These are phyloP conservation scores for Xerocomellus intermedius DNA, from an alignment of 768 basidiomycete species.

Conservation along the genomic window DNA sequence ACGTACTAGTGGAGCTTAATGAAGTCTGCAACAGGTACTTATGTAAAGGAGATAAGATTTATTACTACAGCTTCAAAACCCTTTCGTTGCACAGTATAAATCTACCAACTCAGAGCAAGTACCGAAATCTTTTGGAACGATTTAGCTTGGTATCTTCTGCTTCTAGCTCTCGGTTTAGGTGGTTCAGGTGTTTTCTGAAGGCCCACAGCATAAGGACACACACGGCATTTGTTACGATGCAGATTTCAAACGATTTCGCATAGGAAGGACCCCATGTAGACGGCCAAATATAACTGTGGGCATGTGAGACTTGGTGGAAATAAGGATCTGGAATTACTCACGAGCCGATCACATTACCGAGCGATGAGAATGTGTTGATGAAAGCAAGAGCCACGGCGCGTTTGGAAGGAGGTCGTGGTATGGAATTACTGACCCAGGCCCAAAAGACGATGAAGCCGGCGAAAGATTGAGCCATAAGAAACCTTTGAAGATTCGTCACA, in stretches of 20 bases:
- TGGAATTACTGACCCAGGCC: conserved; percentile 52
- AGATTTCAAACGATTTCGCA: conserved; percentile 67
- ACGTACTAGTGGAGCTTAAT: not conserved
- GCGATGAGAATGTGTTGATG: conserved; percentile 77
- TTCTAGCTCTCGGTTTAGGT: conserved; percentile 41
- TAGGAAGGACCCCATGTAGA: conserved; percentile 70
- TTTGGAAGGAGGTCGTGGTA: conserved; percentile 83
- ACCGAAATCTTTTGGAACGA: conserved; percentile 41
- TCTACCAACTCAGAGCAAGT: conserved; percentile 38
- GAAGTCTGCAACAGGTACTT: not conserved
- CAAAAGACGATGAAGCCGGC: conserved; percentile 67
- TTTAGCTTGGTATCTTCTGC: conserved; percentile 36
- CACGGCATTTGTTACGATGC: conserved; percentile 54
- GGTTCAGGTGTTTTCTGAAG: conserved; percentile 46
- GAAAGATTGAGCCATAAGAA: conserved; percentile 75
- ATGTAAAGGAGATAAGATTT: not conserved
- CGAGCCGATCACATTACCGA: conserved; percentile 84
- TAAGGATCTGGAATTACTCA: conserved; percentile 39
- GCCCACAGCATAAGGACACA: conserved; percentile 49
- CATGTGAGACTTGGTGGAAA: conserved; percentile 4
- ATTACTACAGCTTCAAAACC: not conserved
- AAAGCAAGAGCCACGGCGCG: conserved; percentile 84
- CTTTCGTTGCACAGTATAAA: not conserved
- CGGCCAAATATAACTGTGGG: conserved; percentile 63
- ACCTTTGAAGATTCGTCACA: conserved; percentile 40